phyloP scores from a whole-genome alignment of 164 flowering plant species.

The Nymphaea thermarum region DNA sequence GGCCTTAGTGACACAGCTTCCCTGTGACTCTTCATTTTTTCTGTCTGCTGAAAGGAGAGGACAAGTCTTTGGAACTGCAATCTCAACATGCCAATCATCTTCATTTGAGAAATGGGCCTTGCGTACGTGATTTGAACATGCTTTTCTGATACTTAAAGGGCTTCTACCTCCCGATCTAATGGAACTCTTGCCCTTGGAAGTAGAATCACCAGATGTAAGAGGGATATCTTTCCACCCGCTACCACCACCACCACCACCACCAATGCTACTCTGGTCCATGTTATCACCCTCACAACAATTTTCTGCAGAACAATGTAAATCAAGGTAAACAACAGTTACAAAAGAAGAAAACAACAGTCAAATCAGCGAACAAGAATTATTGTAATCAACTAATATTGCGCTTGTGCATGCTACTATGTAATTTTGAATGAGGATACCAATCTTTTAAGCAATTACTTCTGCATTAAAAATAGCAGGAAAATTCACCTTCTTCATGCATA shows the following conservation, averaged over 20 bases:
- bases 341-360: too few relatives aligned
- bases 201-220: conserved; percentile 13
- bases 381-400: too few relatives aligned
- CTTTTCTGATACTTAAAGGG: conserved; percentile 38
- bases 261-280: conserved; percentile 34
- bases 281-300: conserved; percentile 40
- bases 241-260: conserved; percentile 10
- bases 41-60: conserved; percentile 17
- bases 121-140: conserved; percentile 22
- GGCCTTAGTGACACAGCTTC: conserved; percentile 46
- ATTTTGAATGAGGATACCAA: too few relatives aligned
- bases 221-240: conserved; percentile 30
- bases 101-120: conserved; percentile 19
- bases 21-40: conserved; percentile 56
- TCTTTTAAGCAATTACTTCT: too few relatives aligned
- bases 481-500: too few relatives aligned
- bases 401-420: too few relatives aligned
- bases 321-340: too few relatives aligned
- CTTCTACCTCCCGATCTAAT: conserved; percentile 23
- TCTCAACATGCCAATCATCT: conserved; percentile 66
- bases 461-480: too few relatives aligned
- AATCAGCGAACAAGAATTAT: too few relatives aligned
- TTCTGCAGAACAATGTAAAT: conserved; percentile 23
- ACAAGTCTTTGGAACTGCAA: conserved; percentile 42
- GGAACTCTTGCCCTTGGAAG: background rate